Evolutionary conservation across 2,329 filamentous ascomycete genomes (phyloP), one percentile per base, ranked within the genome.

Genomic region (Furcasterigmium sp.): DNA sequence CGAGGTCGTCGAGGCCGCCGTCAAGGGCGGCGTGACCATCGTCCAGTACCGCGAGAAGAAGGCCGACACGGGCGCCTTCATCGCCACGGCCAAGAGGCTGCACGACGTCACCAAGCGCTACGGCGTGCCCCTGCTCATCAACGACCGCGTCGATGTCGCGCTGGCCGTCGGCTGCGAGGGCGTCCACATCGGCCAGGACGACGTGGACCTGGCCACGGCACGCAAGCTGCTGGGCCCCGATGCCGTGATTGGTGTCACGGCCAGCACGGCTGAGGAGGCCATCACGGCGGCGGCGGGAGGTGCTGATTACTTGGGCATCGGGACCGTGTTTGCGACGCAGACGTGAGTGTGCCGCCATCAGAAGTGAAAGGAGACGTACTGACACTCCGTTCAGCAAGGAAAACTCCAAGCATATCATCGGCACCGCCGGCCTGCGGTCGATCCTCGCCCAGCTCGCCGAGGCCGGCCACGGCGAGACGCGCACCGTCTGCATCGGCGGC

Each of bases 141-240:
- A 97, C 60, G 93, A 97, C 61, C 82, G 91, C 11, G 78, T 96
- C 6, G 91, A 95, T 60, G 87, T 97, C 20, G 91, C 90, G 8
- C 74, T 89, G 15, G 90, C 89, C 13, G 78, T 91, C 35, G 87
- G 82, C 11, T 93, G 87, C 45, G 91, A 96, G 67, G 93, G 93
- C 37, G 89, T 95, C 8, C 93, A 97, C 62, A 78, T 97, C 39
- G 93, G 93, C 7, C 91, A 97, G 68, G 91, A 96, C 75, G 91
- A 97, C 62, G 84, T 95, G 72, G 81, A 80, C 46, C 61, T 87
- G 21, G 57, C 65, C 8, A 74, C 76, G 30, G 91, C 90, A 3
- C 84, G 87, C 45, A 72, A 67, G 18, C 64, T 96, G 3, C 76
- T 97, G 0, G 90, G 90, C 0, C 67, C 78, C 1, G 72, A 83